These are phyloP conservation scores for Pyrenopolyporus hunteri DNA, from an alignment of 495 filamentous ascomycete genomes.

Conservation along the genomic window DNA sequence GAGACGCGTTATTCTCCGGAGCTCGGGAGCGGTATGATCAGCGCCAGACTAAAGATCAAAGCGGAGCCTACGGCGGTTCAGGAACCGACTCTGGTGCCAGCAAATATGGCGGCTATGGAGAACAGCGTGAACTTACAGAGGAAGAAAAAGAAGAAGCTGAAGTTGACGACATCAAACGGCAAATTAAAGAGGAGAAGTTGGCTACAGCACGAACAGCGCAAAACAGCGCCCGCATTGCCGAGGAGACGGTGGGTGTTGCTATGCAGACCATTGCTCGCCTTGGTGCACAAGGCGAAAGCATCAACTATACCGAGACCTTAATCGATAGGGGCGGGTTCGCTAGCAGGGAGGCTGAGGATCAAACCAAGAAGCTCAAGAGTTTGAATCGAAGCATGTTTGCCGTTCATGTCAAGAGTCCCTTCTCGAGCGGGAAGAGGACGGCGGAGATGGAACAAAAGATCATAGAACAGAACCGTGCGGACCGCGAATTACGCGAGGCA, in stretches of 20 bases:
- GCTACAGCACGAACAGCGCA: conserved; percentile 73
- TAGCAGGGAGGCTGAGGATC: conserved; percentile 64
- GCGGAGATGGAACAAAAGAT: conserved; percentile 66
- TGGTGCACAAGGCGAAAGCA: conserved; percentile 73
- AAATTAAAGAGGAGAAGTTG: conserved; percentile 76
- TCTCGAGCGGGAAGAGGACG: conserved; percentile 63
- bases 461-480: conserved; percentile 65
- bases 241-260: conserved; percentile 74
- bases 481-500: conserved; percentile 71
- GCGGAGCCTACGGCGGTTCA: conserved; percentile 38
- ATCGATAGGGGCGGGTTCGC: conserved; percentile 65
- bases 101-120: conserved; percentile 65
- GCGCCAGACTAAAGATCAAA: conserved; percentile 39
- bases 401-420: conserved; percentile 75
- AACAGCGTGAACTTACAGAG: conserved; percentile 74
- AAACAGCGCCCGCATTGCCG: conserved; percentile 69
- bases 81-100: conserved; percentile 48
- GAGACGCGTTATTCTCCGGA: conserved; percentile 68
- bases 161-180: conserved; percentile 66
- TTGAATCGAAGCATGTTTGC: conserved; percentile 83
- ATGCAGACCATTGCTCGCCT: conserved; percentile 71
- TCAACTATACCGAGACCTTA: conserved; percentile 79
- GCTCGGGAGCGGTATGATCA: conserved; percentile 62
- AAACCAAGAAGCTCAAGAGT: conserved; percentile 74
- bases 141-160: conserved; percentile 71